Percentiles rank a stretch among this genome's conserved stretches.
These are phyloP conservation scores for Dictyostelium firmibasis DNA, from an alignment of 78 protist genomes.

Conservation along the genomic window DNA sequence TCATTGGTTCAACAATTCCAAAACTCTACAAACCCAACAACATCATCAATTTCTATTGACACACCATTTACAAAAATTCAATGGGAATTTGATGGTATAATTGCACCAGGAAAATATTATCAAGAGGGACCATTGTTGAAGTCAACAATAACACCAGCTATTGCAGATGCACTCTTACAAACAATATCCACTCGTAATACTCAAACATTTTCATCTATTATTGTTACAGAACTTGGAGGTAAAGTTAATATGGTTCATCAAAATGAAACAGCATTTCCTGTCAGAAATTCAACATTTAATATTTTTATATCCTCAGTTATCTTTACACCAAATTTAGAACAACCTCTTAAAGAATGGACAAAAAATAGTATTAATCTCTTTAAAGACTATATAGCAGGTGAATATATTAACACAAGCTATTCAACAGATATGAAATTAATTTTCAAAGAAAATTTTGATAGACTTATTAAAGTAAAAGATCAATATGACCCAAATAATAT, in stretches of 20 bases:
- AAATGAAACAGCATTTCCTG: neutral
- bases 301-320: neutral
- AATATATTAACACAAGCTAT: neutral
- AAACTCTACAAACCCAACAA: neutral
- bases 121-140: slow-evolving; percentile 30
- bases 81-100: neutral
- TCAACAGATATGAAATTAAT: neutral
- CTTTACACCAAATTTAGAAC: neutral
- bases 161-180: neutral
- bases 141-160: neutral
- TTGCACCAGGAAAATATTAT: neutral
- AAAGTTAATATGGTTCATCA: neutral
- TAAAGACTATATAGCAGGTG: neutral
- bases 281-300: slow-evolving; percentile 7
- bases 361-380: neutral
- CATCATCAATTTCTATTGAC: neutral
- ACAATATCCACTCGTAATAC: neutral
- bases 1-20: neutral
- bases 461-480: neutral
- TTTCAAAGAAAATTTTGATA: neutral
- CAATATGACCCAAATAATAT: neutral
- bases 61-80: neutral
- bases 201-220: neutral
- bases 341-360: neutral
- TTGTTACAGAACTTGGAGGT: slow-evolving; percentile 22